Base-by-base conservation (phyloP, 345 rosid genomes). In the Trapa bicornis region DNA sequence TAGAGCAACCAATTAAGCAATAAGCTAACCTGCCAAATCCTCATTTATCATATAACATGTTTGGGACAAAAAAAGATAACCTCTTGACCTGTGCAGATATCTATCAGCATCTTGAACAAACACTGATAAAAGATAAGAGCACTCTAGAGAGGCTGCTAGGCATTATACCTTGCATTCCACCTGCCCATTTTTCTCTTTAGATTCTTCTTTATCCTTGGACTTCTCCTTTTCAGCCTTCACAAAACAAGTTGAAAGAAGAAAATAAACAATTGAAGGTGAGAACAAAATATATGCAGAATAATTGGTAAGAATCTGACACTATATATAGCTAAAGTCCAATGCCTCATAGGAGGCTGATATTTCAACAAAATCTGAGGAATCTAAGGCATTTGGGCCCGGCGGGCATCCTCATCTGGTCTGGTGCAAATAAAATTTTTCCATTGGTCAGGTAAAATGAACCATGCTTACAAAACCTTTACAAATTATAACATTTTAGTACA, bases 101-200 rank as follows among this genome's bases (percentile, higher is more conserved):
- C 60, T 22, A n/a, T 4, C 60, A n/a, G 35, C n/a, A 11, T 4
- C 8, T 54, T 37, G 17, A 60, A 60, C 9, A 10, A 1, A 14
- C 12, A 37, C 29, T 37, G 1, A 10, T 1, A 16, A 37, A 16
- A 22, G 22, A 63, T 65, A 13, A 42, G 22, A 16, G 4, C 36
- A 45, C 53, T 22, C 37, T 10, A 32, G 6, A 42, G 9, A 43
- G 52, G 1, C 11, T 42, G 29, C 39, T 43, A 12, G n/a, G 10
- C 60, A 54, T n/a, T 54, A n/a, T 56, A 74, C 99, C 97, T 91
- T 91, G 89, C 99, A 95, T 74, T 91, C 96, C 71, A 84, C 73
- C 84, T 73, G 90, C 73, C 74, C 81, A 0, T 75, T 73, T 72
- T 70, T 78, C 72, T 94, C 96, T 47, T 50, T 64, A 22, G 70